These are phyloP conservation scores for Podaxis sp. DNA, from an alignment of 768 basidiomycete species.

Conservation along the genomic window DNA sequence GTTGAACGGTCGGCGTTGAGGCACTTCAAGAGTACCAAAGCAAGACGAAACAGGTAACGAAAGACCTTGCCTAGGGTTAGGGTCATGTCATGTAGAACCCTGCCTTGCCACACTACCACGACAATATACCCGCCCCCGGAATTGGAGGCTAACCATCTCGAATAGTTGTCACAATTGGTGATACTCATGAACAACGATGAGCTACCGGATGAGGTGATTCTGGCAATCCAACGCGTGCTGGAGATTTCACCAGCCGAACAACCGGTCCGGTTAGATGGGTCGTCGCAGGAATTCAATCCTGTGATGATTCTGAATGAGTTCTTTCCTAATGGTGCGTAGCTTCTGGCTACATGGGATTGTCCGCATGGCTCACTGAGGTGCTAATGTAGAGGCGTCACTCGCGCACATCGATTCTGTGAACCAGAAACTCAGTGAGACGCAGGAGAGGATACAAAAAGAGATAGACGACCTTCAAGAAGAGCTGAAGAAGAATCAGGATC, in stretches of 20 bases:
- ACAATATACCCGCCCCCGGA: background rate
- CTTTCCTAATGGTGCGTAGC: slow-evolving; percentile 70
- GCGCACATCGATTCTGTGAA: slow-evolving; percentile 69
- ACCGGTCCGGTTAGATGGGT: slow-evolving; percentile 53
- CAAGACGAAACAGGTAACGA: background rate
- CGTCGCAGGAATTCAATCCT: slow-evolving; percentile 54
- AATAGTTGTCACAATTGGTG: background rate
- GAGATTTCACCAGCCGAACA: slow-evolving; percentile 42
- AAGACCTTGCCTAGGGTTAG: slow-evolving; percentile 20
- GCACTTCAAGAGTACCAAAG: background rate
- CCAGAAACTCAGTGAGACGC: slow-evolving; percentile 61
- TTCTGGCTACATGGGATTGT: background rate
- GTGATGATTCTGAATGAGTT: slow-evolving; percentile 59
- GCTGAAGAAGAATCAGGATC: slow-evolving; percentile 75
- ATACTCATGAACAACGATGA: slow-evolving; percentile 28
- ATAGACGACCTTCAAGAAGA: slow-evolving; percentile 65
- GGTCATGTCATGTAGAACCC: slow-evolving; percentile 9
- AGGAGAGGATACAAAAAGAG: slow-evolving; percentile 65
- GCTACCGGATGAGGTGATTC: slow-evolving; percentile 61
- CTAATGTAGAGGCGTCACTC: slow-evolving; percentile 64
- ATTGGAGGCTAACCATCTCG: background rate
- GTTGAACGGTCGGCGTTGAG: background rate
- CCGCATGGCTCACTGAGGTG: background rate
- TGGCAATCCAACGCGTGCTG: slow-evolving; percentile 69
- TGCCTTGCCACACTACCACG: background rate